Evolutionary conservation across 805 yeast species (phyloP).

Genomic region (Brettanomyces bruxellensis): DNA sequence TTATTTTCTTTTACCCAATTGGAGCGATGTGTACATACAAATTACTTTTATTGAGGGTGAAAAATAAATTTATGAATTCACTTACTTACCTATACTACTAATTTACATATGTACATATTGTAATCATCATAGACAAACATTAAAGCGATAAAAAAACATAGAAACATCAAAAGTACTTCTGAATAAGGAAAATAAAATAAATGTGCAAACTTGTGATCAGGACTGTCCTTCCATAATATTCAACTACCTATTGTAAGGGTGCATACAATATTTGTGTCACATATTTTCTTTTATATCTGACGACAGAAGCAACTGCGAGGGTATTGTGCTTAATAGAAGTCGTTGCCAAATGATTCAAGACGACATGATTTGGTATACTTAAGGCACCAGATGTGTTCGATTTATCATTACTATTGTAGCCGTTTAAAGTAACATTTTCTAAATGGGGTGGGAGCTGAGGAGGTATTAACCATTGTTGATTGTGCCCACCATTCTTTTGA

Average conservation of each 20-base stretch:
- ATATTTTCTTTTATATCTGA: slow-evolving; percentile 79
- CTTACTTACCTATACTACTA: background rate
- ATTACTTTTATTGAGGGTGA: no score
- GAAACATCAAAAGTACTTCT: background rate
- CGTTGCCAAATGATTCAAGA: slow-evolving; percentile 89
- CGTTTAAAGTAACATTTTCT: slow-evolving; percentile 86
- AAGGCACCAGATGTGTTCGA: slow-evolving; percentile 83
- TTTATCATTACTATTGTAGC: slow-evolving; percentile 49
- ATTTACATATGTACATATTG: background rate
- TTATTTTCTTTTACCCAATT: no score
- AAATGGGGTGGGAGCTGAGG: slow-evolving; percentile 96
- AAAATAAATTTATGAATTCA: no score
- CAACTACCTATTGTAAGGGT: slow-evolving; percentile 31
- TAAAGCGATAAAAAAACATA: background rate
- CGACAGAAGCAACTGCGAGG: slow-evolving; percentile 85
- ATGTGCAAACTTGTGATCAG: background rate
- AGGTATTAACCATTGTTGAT: slow-evolving; percentile 62
- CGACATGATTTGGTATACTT: slow-evolving; percentile 93
- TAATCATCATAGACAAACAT: no score
- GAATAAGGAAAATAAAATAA: background rate
- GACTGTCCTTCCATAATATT: no score
- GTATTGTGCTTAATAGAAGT: slow-evolving; percentile 91
- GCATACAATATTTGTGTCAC: slow-evolving; percentile 90
- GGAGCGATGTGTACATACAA: no score
- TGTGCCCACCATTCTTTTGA: slow-evolving; percentile 42